A percentile compares a stretch with the other conserved stretches of the same genome.
Evolutionary conservation across 176 grass and related monocot genomes (phyloP).

Genomic region (Aegilops tauschii): DNA sequence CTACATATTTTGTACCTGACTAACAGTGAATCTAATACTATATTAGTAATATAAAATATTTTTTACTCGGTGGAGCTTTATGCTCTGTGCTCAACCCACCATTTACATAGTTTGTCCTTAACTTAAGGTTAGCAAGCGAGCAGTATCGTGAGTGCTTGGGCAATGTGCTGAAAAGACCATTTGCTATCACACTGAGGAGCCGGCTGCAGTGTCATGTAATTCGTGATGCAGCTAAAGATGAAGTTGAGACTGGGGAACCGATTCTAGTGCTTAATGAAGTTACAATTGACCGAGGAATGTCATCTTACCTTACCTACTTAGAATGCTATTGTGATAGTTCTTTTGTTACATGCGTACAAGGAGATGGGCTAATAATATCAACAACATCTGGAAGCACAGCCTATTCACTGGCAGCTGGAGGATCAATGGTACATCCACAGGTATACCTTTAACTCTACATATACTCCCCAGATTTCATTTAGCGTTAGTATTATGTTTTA

Average conservation of each 20-base stretch:
- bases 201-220: slow-evolving; percentile 80
- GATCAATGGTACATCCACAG: slow-evolving; percentile 88
- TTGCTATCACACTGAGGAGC: slow-evolving; percentile 66
- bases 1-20: neutral
- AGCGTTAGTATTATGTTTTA: slow-evolving; percentile 5
- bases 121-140: slow-evolving; percentile 59
- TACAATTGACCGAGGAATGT: slow-evolving; percentile 76
- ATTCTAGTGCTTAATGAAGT: slow-evolving; percentile 79
- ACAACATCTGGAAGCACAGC: slow-evolving; percentile 85
- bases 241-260: slow-evolving; percentile 58
- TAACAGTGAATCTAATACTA: neutral
- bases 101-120: slow-evolving; percentile 38
- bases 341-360: slow-evolving; percentile 77
- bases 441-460: slow-evolving; percentile 21
- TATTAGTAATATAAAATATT: neutral
- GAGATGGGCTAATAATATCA: slow-evolving; percentile 72
- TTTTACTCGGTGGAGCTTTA: neutral
- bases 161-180: slow-evolving; percentile 55
- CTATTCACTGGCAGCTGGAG: slow-evolving; percentile 81
- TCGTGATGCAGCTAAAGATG: slow-evolving; percentile 64
- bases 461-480: slow-evolving; percentile 5
- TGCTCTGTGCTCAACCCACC: neutral
- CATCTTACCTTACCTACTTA: slow-evolving; percentile 74
- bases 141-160: slow-evolving; percentile 66
- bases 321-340: slow-evolving; percentile 84